Evolutionary conservation across 805 yeast genomes (phyloP).

Genomic region (Kodamaea hsintzibuensis): DNA sequence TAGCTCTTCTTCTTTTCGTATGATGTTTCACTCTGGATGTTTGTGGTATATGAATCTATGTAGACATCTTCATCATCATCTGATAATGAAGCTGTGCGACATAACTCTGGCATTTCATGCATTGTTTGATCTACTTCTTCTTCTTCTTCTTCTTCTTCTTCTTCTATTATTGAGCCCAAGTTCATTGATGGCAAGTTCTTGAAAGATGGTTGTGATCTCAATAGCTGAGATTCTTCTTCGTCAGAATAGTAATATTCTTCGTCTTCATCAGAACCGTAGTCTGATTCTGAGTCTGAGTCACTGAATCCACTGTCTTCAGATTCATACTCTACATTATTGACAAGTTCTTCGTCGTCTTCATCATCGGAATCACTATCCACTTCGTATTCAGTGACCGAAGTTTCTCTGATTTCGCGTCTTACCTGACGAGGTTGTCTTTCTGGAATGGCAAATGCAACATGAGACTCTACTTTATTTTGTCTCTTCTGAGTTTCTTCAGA

Average conservation of each 20-base stretch:
- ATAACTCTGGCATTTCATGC: constrained; percentile 21
- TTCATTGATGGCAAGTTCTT: constrained; percentile 22
- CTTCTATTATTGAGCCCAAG: constrained; percentile 14
- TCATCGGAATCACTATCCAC: constrained; percentile 32
- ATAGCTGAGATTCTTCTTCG: constrained; percentile 9
- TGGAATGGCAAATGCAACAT: constrained; percentile 13
- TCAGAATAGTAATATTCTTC: constrained; percentile 21
- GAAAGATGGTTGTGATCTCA: constrained; percentile 3
- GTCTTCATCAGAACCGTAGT: constrained; percentile 13
- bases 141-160: constrained; percentile 17
- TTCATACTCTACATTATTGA: constrained; percentile 16
- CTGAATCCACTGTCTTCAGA: constrained; percentile 22
- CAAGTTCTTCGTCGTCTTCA: constrained; percentile 24
- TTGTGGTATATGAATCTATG: constrained; percentile 4
- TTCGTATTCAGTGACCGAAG: constrained; percentile 42
- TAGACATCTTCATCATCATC: constrained; percentile 20
- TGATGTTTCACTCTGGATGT: constrained; percentile 7
- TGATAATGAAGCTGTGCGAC: constrained; percentile 17
- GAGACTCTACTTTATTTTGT: constrained; percentile 4
- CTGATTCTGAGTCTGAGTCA: constrained; percentile 18
- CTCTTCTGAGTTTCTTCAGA: constrained; percentile 31
- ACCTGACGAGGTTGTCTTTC: background rate
- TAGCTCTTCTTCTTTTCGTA: background rate
- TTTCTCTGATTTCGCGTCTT: constrained; percentile 13
- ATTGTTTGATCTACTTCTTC: constrained; percentile 5